Base-by-base conservation (phyloP, 331 rosid species). In the Acacia pycnantha region DNA sequence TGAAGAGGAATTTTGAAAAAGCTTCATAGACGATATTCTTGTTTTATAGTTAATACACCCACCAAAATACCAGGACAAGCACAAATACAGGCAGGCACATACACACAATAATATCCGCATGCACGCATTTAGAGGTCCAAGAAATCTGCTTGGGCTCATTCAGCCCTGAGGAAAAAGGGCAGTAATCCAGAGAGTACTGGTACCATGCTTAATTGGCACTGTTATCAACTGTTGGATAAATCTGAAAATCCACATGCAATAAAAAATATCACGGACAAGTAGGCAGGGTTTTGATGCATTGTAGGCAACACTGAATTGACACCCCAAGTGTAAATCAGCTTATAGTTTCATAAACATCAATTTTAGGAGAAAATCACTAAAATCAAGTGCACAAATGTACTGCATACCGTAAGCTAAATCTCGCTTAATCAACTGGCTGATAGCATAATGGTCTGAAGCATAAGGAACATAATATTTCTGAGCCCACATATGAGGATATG, bases 401-500 rank as follows among this genome's bases (percentile, higher is more conserved):
- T 27, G 58, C 93, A 78, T 88, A 95, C 98, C 97, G 64, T 83
- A 93, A 56, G 98, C 97, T 67, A 74, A 82, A 89, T 95, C 98
- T 54, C 29, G 67, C 75, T 78, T 82, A 84, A 95, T 11, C 83
- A 95, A 16, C 79, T 76, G 89, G 78, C 81, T 85, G 88, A 95
- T 92, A 70, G 94, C 86, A 77, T 82, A 67, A 27, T 86, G 51
- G 79, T 92, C 91, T 1, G 94, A 88, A 69, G 98, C 90, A 83
- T 95, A 95, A 22, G 98, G 98, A 56, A 85, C 86, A 83, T 88
- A 92, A 88, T 91, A 95, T 81, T 95, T 90, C 77, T 90, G 97
- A 77, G 97, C 94, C 98, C 98, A 95, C 65, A 6, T 89, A 83
- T 95, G 97, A 73, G 98, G 98, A 82, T 88, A 81, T 7, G 75